A percentile compares a stretch with the other conserved stretches of the same genome.
Conservation (phyloP, 2,329 filamentous ascomycete species). For the Penicillium sp. region DNA sequence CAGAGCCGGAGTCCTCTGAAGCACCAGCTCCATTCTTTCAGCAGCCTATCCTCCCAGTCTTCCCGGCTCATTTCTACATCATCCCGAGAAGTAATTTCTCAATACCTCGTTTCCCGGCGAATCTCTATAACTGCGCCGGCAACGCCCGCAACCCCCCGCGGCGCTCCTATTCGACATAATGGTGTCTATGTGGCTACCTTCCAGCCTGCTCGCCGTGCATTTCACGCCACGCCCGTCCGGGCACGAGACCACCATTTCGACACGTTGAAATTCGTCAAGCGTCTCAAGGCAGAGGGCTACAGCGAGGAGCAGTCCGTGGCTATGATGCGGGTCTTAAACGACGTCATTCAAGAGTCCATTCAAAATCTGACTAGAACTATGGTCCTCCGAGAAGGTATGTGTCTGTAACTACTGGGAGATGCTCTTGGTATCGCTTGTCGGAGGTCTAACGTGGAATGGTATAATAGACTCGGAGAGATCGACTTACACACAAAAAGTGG, state of each 20-base stretch:
- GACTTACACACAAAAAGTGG: conserved; percentile 81
- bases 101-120: conserved; percentile 23
- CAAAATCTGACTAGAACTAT: conserved; percentile 97
- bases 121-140: conserved; percentile 16
- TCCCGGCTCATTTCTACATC: conserved; percentile 18
- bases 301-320: conserved; percentile 92
- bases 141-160: conserved; percentile 19
- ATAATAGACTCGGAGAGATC: conserved; percentile 48
- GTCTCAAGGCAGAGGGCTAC: conserved; percentile 85
- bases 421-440: neutral
- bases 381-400: conserved; percentile 89
- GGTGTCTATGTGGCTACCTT: conserved; percentile 49
- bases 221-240: conserved; percentile 65
- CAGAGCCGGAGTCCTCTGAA: conserved; percentile 24
- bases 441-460: neutral
- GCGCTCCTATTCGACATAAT: conserved; percentile 45
- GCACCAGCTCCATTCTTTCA: conserved; percentile 22
- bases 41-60: conserved; percentile 8
- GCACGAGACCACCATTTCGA: conserved; percentile 91
- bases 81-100: conserved; percentile 13
- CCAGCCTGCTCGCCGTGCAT: conserved; percentile 42
- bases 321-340: conserved; percentile 97
- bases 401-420: neutral
- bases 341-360: conserved; percentile 97
- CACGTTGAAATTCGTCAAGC: conserved; percentile 93